Evolutionary conservation across 2,329 filamentous ascomycete species (phyloP).

Genomic region (Mycocentrospora acerina): DNA sequence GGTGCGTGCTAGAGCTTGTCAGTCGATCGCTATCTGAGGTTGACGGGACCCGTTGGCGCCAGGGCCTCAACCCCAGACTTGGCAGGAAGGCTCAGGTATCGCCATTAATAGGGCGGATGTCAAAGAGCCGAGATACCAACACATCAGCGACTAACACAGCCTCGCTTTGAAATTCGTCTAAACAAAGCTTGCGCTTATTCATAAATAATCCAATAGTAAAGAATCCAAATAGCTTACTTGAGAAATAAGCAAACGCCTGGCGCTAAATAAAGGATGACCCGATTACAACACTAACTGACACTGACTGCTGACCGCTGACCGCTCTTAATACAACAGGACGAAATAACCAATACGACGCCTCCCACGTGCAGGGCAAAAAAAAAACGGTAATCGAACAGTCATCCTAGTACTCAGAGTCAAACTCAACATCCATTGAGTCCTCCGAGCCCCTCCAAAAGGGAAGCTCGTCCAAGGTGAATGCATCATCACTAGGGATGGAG

Average conservation of each 20-base stretch:
- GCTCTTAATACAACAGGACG: too few species aligned
- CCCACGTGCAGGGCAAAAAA: too few species aligned
- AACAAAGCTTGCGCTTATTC: too few species aligned
- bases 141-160: background rate
- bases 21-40: conserved; percentile 6
- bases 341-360: too few species aligned
- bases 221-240: too few species aligned
- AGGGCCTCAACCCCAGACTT: conserved; percentile 14
- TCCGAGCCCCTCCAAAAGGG: conserved; percentile 39
- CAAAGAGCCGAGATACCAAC: too few species aligned
- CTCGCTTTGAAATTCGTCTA: background rate
- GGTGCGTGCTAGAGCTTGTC: background rate
- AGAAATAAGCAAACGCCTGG: too few species aligned
- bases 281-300: too few species aligned
- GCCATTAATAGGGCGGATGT: conserved; percentile 26
- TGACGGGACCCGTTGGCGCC: conserved; percentile 6
- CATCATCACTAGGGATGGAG: conserved; percentile 42
- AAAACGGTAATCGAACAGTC: too few species aligned
- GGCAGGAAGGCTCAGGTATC: conserved; percentile 20
- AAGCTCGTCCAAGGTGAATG: conserved; percentile 40
- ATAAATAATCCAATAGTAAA: too few species aligned
- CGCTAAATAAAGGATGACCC: too few species aligned
- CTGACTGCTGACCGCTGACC: too few species aligned
- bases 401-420: conserved; percentile 26
- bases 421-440: conserved; percentile 28